phyloP scores from a whole-genome alignment of 2,329 filamentous ascomycete species.

The Aureobasidium uvarum region DNA sequence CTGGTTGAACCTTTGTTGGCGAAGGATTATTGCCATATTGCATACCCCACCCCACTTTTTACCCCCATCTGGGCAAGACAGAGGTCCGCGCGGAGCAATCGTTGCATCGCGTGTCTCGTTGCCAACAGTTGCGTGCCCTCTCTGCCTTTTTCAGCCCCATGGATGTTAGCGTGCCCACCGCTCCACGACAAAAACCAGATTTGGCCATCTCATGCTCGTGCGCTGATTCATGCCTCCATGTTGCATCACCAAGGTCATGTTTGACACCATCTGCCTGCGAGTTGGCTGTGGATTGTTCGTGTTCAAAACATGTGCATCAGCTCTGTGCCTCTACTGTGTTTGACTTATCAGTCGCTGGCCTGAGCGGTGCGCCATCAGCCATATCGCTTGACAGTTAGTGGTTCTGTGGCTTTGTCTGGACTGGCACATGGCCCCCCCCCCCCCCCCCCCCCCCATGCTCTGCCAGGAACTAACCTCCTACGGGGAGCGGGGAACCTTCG shows the following conservation, averaged over 20 bases:
- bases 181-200: conserved; percentile 13
- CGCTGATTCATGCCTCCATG: conserved; percentile 5
- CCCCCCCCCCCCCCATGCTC: not conserved
- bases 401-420: conserved; percentile 24
- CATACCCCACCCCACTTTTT: conserved; percentile 19
- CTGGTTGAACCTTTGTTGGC: conserved; percentile 17
- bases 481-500: conserved; percentile 9
- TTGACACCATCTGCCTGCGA: not conserved
- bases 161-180: conserved; percentile 2
- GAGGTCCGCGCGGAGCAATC: conserved; percentile 32
- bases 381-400: conserved; percentile 16
- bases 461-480: not conserved
- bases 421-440: conserved; percentile 5
- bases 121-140: conserved; percentile 15
- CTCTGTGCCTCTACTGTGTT: not conserved
- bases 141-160: conserved; percentile 7
- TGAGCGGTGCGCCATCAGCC: conserved; percentile 16
- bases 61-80: conserved; percentile 22
- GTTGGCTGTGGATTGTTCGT: not conserved
- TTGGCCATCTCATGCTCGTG: not conserved
- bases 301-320: not conserved
- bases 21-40: not conserved
- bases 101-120: conserved; percentile 16
- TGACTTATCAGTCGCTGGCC: conserved; percentile 3
- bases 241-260: not conserved